Base-by-base conservation (phyloP, 2,329 filamentous ascomycete species). In the Colletotrichum melonis region DNA sequence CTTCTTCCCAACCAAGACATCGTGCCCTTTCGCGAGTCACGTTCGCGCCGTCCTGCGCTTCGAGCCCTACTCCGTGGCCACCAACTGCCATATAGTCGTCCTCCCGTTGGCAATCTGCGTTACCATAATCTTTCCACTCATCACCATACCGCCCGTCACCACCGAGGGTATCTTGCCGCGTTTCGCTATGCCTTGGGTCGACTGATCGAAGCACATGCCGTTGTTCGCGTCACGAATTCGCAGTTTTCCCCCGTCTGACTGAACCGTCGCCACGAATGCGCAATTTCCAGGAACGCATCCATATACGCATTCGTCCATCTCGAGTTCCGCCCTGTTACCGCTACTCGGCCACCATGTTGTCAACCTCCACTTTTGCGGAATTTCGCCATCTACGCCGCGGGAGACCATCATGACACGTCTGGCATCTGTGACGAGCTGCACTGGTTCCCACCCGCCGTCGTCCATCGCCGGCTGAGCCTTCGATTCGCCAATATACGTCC, bases 161-260 rank as follows among this genome's bases (percentile, higher is more conserved):
- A 73, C 62, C 4, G 63, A 69, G 30, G 71, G 71, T 55, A 49
- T 30, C 67, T 71, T 71, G 49, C 71, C 71, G 16, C 38, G 54
- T 35, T 73, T 71, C 35, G 67, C 71, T 42, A 73, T 70, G 22
- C 56, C 62, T 56, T 71, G 71, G 12, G 71, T 73, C 62, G 71
- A 73, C 62, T 73, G 71, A 9, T 73, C 67, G 35, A 73, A 60
- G 32, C 71, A 70, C 11, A 73, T 67, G 26, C 71, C 71, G 49
- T 46, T 73, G 3, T 52, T 35, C 28, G 56, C 12, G 35, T 71
- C 60, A 19, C 71, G 71, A 14, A 71, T 54, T 14, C 71, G 26
- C 28, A 73, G 32, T 56, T 69, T 42, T 46, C 71, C 67, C 4
- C 67, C 67, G 16, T 71, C 71, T 49, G 28, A 42, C 60, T 70